Percentiles rank a stretch among this genome's conserved stretches.
Conservation (phyloP, 352 stramenopile species). For the Phytophthora fragariae region DNA sequence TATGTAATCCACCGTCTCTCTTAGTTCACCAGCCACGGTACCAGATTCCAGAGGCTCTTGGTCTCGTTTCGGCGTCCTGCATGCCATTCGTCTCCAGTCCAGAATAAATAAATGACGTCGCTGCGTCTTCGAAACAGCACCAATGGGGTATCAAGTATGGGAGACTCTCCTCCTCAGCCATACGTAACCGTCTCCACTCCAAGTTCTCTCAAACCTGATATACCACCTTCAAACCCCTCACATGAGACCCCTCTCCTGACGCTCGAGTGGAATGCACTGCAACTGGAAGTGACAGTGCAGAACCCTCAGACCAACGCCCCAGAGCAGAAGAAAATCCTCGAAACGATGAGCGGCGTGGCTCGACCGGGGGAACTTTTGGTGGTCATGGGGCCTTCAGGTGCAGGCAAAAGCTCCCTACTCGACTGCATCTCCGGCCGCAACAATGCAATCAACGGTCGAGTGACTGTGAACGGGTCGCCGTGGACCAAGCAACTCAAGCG, state of each 20-base stretch:
- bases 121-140: neutral
- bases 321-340: conserved; percentile 64
- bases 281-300: conserved; percentile 43
- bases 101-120: neutral
- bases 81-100: neutral
- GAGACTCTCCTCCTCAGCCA: neutral
- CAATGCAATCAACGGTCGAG: conserved; percentile 59
- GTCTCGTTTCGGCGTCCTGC: neutral
- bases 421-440: conserved; percentile 95
- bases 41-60: neutral
- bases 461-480: conserved; percentile 68
- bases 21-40: neutral
- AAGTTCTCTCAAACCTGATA: conserved; percentile 19
- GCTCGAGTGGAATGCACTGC: conserved; percentile 52
- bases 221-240: neutral
- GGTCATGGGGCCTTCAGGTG: conserved; percentile 72
- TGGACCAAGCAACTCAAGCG: conserved; percentile 45
- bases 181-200: neutral
- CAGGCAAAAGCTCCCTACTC: conserved; percentile 93
- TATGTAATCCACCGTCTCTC: neutral
- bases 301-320: conserved; percentile 45
- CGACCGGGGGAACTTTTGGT: conserved; percentile 66
- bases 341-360: conserved; percentile 53
- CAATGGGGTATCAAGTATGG: neutral
- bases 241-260: conserved; percentile 28